Evolutionary conservation across 305 asterid genomes (phyloP).

Genomic region (Coffea humblotiana): DNA sequence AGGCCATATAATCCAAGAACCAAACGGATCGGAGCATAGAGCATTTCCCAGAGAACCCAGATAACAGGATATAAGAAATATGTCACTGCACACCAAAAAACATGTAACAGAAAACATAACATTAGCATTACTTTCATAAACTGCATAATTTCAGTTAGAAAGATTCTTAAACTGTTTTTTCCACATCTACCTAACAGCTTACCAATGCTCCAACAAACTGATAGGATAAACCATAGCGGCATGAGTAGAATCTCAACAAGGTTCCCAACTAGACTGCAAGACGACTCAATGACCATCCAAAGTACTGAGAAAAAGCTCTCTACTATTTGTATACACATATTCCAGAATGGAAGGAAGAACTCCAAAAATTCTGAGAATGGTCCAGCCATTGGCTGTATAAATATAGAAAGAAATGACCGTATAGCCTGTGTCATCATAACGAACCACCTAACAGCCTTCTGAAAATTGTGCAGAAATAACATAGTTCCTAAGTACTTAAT

Average conservation of each 20-base stretch:
- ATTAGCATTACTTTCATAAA: slow-evolving; percentile 13
- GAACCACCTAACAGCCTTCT: slow-evolving; percentile 89
- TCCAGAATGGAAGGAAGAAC: slow-evolving; percentile 71
- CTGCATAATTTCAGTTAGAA: neutral
- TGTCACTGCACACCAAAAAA: slow-evolving; percentile 39
- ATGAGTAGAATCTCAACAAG: slow-evolving; percentile 59
- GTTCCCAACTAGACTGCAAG: slow-evolving; percentile 50
- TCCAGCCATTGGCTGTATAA: slow-evolving; percentile 64
- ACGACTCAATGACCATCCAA: slow-evolving; percentile 68
- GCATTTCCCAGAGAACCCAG: slow-evolving; percentile 69
- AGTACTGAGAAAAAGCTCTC: slow-evolving; percentile 60
- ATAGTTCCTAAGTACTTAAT: slow-evolving; percentile 91
- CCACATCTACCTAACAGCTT: slow-evolving; percentile 25
- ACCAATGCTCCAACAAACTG: slow-evolving; percentile 62
- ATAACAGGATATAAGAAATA: slow-evolving; percentile 66
- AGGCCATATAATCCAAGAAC: slow-evolving; percentile 55
- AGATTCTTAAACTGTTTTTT: neutral
- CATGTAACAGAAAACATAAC: slow-evolving; percentile 6
- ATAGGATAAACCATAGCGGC: slow-evolving; percentile 65
- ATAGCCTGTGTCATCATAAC: slow-evolving; percentile 56
- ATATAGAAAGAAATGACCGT: slow-evolving; percentile 54
- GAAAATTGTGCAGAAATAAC: slow-evolving; percentile 92
- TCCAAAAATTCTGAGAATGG: slow-evolving; percentile 67
- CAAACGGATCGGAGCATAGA: slow-evolving; percentile 77
- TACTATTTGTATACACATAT: slow-evolving; percentile 41